phyloP scores from a whole-genome alignment of 2,329 filamentous ascomycete genomes.

The Coleophoma eucalyptorum region DNA sequence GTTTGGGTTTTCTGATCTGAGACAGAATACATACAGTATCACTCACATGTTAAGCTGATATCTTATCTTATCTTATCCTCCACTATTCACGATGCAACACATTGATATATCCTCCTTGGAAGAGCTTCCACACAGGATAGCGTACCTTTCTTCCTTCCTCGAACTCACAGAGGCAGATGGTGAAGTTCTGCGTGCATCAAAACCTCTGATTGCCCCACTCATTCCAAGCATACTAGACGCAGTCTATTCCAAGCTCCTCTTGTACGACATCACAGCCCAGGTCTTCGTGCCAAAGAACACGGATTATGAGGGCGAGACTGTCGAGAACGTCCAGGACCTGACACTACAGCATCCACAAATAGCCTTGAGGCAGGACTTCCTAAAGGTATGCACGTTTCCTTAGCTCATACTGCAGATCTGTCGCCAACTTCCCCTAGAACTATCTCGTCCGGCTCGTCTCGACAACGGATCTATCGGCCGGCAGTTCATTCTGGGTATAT shows the following conservation, averaged over 20 bases:
- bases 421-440: conserved; percentile 39
- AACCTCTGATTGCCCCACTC: conserved; percentile 41
- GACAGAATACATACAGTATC: no score
- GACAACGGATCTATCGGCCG: conserved; percentile 53
- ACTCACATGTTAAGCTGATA: not conserved
- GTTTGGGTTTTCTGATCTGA: no score
- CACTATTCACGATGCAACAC: conserved; percentile 21
- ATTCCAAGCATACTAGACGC: conserved; percentile 82
- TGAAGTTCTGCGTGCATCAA: conserved; percentile 23
- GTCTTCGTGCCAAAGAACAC: conserved; percentile 64
- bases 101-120: conserved; percentile 20
- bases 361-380: conserved; percentile 71
- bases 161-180: conserved; percentile 22
- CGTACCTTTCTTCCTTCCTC: conserved; percentile 22
- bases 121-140: conserved; percentile 19
- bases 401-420: conserved; percentile 4
- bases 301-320: conserved; percentile 63
- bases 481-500: conserved; percentile 80
- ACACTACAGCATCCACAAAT: conserved; percentile 64
- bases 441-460: conserved; percentile 73
- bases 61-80: not conserved
- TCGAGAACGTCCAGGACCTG: conserved; percentile 55
- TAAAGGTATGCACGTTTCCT: conserved; percentile 27
- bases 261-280: conserved; percentile 77
- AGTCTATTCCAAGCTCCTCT: conserved; percentile 76